Base-by-base conservation (phyloP, 495 filamentous ascomycete species). In the Penicillium coprophilum region DNA sequence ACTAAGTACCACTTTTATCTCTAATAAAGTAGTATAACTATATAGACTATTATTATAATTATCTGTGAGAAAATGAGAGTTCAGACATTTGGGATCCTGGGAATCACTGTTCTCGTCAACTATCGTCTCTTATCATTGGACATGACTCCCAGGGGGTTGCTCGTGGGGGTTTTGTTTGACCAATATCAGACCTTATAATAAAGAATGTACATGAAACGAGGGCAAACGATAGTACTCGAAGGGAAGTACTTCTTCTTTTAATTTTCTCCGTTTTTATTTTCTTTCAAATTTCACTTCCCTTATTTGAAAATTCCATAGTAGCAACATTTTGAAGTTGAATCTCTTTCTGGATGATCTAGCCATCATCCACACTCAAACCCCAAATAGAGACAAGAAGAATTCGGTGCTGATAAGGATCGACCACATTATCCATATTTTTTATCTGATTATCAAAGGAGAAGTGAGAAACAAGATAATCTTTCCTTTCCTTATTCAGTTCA, bases 401-500 rank as follows among this genome's bases (percentile, higher is more conserved):
- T 43, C 40, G 40, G 40, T 9, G 40, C 40, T 23, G 19, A 43
- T 43, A 43, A 43, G 40, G 40, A 43, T 43, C 7, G 40, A 23
- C 40, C 40, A 23, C 4, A 43, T 43, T 5, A 43, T 43, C 40
- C 40, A 21, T 23, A 43, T 2, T 24, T 2, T 24, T 5, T 5
- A 24, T 24, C 23, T 43, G 38, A 40, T 40, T 40, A 40, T 40
- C 40, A 43, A 23, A 43, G 21, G 40, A 43, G 40, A 43, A 43
- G 40, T 19, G 19, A 43, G 11, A 8, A 43, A 43, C 40, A 23
- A 43, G 40, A 10, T 3, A 43, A 11, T 43, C 8, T 54, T 54
- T 23, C 17, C 27, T 21, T 54, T 27, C 28, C 27, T 32, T n/a
- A 36, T 19, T 46, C 40, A 31, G 27, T 54, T 54, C 28, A 54